These are phyloP conservation scores for Ochromonas danica DNA, from an alignment of 108 stramenopile species.

Conservation along the genomic window DNA sequence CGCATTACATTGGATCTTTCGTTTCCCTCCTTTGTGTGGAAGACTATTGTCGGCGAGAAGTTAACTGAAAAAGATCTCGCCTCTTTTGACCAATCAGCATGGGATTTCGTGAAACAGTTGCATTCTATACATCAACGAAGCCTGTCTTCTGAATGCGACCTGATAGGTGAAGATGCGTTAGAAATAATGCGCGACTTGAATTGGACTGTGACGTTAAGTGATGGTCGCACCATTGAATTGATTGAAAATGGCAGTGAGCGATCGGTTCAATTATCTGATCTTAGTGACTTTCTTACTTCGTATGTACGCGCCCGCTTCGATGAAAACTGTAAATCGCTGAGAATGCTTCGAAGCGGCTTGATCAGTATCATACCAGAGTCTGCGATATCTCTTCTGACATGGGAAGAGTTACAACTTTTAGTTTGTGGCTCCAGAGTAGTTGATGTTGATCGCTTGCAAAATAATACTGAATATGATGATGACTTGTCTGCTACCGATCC, in stretches of 20 bases:
- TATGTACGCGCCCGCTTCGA: constrained; percentile 27
- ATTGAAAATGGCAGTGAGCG: constrained; percentile 23
- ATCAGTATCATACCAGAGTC: constrained; percentile 47
- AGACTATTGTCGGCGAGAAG: constrained; percentile 47
- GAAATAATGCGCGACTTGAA: constrained; percentile 37
- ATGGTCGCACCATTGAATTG: constrained; percentile 34
- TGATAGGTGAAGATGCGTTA: neutral
- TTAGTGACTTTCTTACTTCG: constrained; percentile 9
- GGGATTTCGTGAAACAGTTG: constrained; percentile 42
- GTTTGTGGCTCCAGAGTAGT: constrained; percentile 52
- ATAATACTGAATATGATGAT: constrained; percentile 56
- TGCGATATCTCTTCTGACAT: constrained; percentile 48
- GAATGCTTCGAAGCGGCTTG: constrained; percentile 39
- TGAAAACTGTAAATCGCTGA: neutral
- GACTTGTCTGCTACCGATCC: constrained; percentile 41
- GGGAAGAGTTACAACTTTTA: constrained; percentile 51
- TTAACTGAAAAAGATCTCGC: constrained; percentile 44
- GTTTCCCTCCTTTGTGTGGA: constrained; percentile 55
- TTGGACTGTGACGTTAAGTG: constrained; percentile 32
- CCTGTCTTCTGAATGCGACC: neutral
- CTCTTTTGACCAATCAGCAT: constrained; percentile 49
- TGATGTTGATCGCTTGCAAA: constrained; percentile 54
- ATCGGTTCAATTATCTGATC: constrained; percentile 13
- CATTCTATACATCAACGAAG: neutral
- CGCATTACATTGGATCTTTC: constrained; percentile 47